Percentiles rank a stretch among this genome's conserved stretches.
phyloP scores from a whole-genome alignment of 2,329 filamentous ascomycete species.

The Fusarium sp. region DNA sequence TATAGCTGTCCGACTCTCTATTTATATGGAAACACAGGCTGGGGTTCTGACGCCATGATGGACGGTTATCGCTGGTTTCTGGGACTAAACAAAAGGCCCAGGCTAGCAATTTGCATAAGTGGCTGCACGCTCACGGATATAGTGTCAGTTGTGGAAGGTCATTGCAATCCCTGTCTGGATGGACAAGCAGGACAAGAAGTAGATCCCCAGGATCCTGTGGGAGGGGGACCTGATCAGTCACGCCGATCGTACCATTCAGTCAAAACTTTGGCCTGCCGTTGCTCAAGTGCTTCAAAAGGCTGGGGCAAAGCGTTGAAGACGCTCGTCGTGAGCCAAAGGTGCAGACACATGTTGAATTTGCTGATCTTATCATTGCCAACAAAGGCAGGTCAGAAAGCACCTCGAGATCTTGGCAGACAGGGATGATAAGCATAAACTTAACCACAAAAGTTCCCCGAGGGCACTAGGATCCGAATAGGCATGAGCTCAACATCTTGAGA shows the following conservation, averaged over 20 bases:
- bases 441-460: conserved; percentile 29
- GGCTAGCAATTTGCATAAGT: background rate
- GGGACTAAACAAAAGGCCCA: background rate
- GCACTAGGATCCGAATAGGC: conserved; percentile 17
- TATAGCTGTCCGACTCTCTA: background rate
- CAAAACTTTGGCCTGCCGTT: background rate
- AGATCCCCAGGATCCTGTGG: background rate
- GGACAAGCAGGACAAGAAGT: conserved; percentile 12
- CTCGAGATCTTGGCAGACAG: conserved; percentile 7
- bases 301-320: background rate
- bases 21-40: conserved; percentile 2
- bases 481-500: background rate
- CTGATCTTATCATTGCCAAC: background rate
- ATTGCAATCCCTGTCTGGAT: background rate
- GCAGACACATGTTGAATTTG: background rate
- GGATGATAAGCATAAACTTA: conserved; percentile 37
- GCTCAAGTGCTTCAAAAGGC: background rate
- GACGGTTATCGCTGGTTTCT: background rate
- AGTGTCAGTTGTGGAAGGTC: conserved; percentile 32
- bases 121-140: conserved; percentile 7
- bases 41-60: background rate
- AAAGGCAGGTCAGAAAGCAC: conserved; percentile 25
- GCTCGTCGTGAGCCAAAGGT: conserved; percentile 1
- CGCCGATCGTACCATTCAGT: background rate
- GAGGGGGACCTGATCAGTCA: conserved; percentile 1